Percentiles rank a stretch among this genome's conserved stretches.
These are phyloP conservation scores for Scheffersomyces illinoinensis DNA, from an alignment of 1,139 yeast genomes.

Conservation along the genomic window DNA sequence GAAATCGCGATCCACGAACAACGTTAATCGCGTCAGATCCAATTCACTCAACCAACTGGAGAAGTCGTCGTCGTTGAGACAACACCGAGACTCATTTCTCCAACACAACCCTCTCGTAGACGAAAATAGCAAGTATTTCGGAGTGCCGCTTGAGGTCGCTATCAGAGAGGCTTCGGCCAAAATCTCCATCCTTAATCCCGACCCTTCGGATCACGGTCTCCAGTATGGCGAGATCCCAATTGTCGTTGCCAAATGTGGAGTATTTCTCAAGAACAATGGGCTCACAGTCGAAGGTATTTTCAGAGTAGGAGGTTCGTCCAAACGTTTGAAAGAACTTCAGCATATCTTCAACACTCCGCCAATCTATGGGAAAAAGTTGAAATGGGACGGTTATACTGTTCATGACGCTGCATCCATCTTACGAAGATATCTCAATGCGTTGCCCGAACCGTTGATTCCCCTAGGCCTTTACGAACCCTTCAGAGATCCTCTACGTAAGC, in stretches of 20 bases:
- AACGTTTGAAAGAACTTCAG: slow-evolving; percentile 85
- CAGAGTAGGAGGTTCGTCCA: slow-evolving; percentile 89
- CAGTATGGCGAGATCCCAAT: slow-evolving; percentile 81
- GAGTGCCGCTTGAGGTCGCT: slow-evolving; percentile 76
- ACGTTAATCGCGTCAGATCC: slow-evolving; percentile 44
- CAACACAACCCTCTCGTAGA: slow-evolving; percentile 44
- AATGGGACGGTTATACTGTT: slow-evolving; percentile 94
- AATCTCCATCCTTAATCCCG: slow-evolving; percentile 59
- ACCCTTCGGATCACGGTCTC: slow-evolving; percentile 52
- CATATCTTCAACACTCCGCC: slow-evolving; percentile 84
- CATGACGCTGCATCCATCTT: slow-evolving; percentile 95
- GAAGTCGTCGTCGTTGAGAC: slow-evolving; percentile 40
- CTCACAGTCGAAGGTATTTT: slow-evolving; percentile 85
- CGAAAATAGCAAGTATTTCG: slow-evolving; percentile 68
- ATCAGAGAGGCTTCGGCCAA: slow-evolving; percentile 74
- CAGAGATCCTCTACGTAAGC: slow-evolving; percentile 70
- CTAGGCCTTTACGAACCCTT: slow-evolving; percentile 73
- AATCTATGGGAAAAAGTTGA: slow-evolving; percentile 79
- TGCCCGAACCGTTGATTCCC: slow-evolving; percentile 93
- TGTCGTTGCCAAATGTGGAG: slow-evolving; percentile 95
- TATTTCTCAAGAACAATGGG: slow-evolving; percentile 75
- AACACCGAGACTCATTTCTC: slow-evolving; percentile 58
- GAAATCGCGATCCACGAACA: slow-evolving; percentile 51
- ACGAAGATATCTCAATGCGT: slow-evolving; percentile 79
- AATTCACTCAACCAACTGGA: slow-evolving; percentile 38